Evolutionary conservation across 805 yeast species (phyloP).

Genomic region (Yamadazyma endophytica): DNA sequence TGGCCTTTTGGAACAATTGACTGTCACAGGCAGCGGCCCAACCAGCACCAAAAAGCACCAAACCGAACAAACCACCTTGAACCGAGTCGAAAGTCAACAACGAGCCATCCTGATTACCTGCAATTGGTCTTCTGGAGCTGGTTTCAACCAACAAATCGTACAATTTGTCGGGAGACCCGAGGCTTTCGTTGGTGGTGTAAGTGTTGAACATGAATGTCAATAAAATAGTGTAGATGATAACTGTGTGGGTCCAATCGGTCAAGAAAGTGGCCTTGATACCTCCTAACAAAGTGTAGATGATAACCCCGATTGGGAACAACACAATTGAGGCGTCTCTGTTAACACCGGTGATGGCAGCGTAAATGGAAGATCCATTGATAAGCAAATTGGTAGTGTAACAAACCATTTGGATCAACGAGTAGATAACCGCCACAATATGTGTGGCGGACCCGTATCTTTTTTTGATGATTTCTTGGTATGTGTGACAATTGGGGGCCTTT

Average conservation of each 20-base stretch:
- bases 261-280: constrained; percentile 80
- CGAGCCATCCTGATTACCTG: constrained; percentile 10
- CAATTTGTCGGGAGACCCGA: constrained; percentile 43
- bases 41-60: constrained; percentile 11
- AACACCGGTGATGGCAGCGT: constrained; percentile 40
- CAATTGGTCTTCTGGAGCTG: constrained; percentile 10
- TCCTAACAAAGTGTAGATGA: constrained; percentile 71
- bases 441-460: constrained; percentile 32
- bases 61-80: constrained; percentile 20
- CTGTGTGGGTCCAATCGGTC: constrained; percentile 70
- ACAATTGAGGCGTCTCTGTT: constrained; percentile 42
- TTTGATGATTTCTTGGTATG: constrained; percentile 33
- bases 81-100: constrained; percentile 15
- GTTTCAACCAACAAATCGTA: constrained; percentile 37
- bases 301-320: constrained; percentile 55
- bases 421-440: constrained; percentile 17
- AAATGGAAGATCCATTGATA: constrained; percentile 42
- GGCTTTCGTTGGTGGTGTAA: constrained; percentile 26
- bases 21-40: constrained; percentile 17
- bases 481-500: constrained; percentile 40
- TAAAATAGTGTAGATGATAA: constrained; percentile 38
- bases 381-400: constrained; percentile 28
- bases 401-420: constrained; percentile 34
- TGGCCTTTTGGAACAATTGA: constrained; percentile 21
- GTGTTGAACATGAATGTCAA: constrained; percentile 18